Conservation (phyloP, 1,284 basidiomycete species). For the Puccinia hordei region DNA sequence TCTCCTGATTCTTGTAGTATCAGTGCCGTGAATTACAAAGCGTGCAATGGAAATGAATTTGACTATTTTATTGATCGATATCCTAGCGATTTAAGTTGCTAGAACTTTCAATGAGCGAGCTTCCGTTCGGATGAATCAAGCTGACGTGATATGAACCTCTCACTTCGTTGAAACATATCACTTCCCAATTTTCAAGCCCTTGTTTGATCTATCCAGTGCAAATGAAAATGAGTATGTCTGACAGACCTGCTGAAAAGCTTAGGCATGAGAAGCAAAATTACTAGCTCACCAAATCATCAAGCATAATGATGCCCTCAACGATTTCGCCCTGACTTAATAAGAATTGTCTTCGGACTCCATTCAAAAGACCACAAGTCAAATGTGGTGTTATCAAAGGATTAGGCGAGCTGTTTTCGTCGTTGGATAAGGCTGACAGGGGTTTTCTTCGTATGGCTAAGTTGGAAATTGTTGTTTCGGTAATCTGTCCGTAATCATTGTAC, state of each 20-base stretch:
- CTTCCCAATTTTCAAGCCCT: constrained; percentile 32
- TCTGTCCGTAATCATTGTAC: constrained; percentile 16
- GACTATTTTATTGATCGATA: too few species aligned
- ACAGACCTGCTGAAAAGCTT: background rate
- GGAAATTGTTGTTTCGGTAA: constrained; percentile 44
- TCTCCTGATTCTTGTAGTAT: too few species aligned
- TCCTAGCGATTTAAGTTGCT: background rate
- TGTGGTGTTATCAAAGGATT: constrained; percentile 33
- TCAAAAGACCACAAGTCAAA: constrained; percentile 25
- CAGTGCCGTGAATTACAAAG: too few species aligned
- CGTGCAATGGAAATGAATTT: too few species aligned
- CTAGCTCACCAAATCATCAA: constrained; percentile 19
- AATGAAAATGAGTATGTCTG: background rate
- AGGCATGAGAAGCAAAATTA: background rate
- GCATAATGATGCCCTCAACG: constrained; percentile 12
- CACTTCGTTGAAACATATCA: constrained; percentile 38
- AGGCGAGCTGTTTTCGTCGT: background rate
- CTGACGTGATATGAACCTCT: constrained; percentile 21
- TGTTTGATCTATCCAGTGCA: background rate
- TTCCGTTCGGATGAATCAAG: background rate
- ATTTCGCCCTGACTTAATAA: constrained; percentile 17
- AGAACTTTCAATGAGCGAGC: background rate
- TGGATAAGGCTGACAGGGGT: background rate
- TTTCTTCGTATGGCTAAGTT: constrained; percentile 30
- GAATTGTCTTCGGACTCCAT: constrained; percentile 26